phyloP scores from a whole-genome alignment of 2,329 filamentous ascomycete genomes.

The Gaeumannomyces sp. region DNA sequence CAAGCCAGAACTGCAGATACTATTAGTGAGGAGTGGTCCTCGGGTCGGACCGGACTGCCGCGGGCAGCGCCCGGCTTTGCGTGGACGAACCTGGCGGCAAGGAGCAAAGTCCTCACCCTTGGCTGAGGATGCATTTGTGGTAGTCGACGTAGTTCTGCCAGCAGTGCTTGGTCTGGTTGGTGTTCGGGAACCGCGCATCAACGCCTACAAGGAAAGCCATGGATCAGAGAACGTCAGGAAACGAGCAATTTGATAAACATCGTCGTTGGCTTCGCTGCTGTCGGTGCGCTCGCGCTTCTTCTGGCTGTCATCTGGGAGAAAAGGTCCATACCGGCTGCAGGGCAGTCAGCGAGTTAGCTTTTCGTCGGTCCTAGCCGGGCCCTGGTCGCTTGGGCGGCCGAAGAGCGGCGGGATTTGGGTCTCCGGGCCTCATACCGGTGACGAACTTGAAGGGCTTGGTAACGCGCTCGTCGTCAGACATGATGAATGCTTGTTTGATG shows the following conservation, averaged over 20 bases:
- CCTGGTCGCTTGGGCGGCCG: conserved; percentile 17
- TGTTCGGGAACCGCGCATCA: conserved; percentile 97
- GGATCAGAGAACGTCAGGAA: neutral
- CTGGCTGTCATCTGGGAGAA: neutral
- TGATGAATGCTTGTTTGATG: conserved; percentile 51
- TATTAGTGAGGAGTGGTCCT: conserved; percentile 20
- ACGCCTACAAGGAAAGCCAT: conserved; percentile 57
- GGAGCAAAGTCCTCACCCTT: conserved; percentile 98
- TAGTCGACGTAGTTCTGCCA: conserved; percentile 99
- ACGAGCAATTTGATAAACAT: neutral
- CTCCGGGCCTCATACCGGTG: conserved; percentile 48
- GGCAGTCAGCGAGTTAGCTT: conserved; percentile 32
- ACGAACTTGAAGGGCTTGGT: conserved; percentile 99
- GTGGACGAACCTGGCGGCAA: conserved; percentile 75
- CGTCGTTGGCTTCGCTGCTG: neutral
- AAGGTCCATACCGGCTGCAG: conserved; percentile 36
- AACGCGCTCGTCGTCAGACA: conserved; percentile 82
- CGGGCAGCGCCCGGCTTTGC: neutral
- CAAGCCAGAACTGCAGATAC: conserved; percentile 74
- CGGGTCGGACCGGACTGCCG: neutral
- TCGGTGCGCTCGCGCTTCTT: neutral
- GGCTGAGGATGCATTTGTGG: conserved; percentile 97
- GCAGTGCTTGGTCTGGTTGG: conserved; percentile 99
- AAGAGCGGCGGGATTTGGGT: conserved; percentile 9
- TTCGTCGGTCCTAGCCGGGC: conserved; percentile 10